Evolutionary conservation across 2,329 filamentous ascomycete genomes (phyloP).

Genomic region (Cladobotryum protrusum): DNA sequence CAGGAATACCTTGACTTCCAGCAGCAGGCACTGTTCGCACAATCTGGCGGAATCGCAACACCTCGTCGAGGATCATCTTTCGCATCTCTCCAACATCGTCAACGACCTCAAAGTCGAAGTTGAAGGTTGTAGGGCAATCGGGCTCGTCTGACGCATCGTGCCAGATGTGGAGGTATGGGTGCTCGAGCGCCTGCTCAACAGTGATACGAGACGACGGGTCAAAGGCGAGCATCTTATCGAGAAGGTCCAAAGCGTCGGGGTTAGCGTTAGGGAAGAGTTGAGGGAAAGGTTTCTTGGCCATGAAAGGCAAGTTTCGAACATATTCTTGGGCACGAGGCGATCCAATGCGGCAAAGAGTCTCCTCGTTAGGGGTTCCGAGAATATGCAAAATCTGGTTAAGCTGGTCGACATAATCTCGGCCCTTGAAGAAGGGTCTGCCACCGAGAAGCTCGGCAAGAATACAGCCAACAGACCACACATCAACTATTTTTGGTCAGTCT

Average conservation of each 20-base stretch:
- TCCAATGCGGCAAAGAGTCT: constrained; percentile 87
- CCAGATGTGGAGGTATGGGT: constrained; percentile 96
- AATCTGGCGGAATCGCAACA: constrained; percentile 70
- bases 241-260: constrained; percentile 87
- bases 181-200: constrained; percentile 91
- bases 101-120: constrained; percentile 97
- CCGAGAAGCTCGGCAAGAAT: constrained; percentile 95
- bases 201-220: constrained; percentile 90
- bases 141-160: constrained; percentile 97
- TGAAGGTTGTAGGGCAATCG: constrained; percentile 85
- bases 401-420: constrained; percentile 97
- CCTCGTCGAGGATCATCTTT: constrained; percentile 94
- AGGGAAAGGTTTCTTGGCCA: constrained; percentile 89
- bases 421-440: constrained; percentile 97
- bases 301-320: constrained; percentile 89
- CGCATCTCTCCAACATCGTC: constrained; percentile 95
- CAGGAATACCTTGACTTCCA: constrained; percentile 25
- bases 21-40: constrained; percentile 47
- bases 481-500: constrained; percentile 55
- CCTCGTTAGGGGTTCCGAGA: constrained; percentile 91
- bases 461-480: constrained; percentile 98
- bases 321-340: constrained; percentile 96
- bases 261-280: constrained; percentile 90
- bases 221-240: constrained; percentile 96
- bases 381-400: constrained; percentile 99